These are phyloP conservation scores for Paramecium sexaurelia DNA, from an alignment of 73 alveolate species.

Conservation along the genomic window DNA sequence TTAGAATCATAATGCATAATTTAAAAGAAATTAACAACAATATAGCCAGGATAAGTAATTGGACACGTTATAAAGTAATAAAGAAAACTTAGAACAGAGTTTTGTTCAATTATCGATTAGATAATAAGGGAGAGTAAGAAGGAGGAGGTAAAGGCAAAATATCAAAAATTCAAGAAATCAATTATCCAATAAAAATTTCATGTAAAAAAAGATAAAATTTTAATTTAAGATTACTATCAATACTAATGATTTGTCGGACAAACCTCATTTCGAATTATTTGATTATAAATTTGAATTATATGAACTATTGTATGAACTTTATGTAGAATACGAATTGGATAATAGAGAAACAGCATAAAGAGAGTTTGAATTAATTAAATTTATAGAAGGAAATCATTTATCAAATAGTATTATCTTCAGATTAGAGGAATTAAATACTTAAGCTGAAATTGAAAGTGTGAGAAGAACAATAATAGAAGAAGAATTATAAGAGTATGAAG, in stretches of 20 bases:
- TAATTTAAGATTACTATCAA: not conserved
- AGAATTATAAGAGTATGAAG: not conserved
- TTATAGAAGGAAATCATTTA: not conserved
- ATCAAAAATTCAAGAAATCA: not conserved
- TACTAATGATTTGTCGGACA: not conserved
- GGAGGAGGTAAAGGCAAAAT: not conserved
- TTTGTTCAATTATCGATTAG: not conserved
- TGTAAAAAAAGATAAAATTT: not conserved
- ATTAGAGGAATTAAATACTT: not conserved
- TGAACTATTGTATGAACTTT: not conserved
- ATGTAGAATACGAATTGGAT: not conserved
- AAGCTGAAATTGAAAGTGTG: not conserved
- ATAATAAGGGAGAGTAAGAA: not conserved
- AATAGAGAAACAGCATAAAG: not conserved
- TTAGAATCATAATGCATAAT: not conserved
- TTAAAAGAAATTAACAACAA: not conserved
- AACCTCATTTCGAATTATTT: not conserved
- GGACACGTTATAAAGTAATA: not conserved
- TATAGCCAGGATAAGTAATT: not conserved
- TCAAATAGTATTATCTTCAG: not conserved
- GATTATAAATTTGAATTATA: not conserved
- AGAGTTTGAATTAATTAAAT: not conserved
- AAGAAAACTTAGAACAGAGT: not conserved
- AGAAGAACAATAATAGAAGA: not conserved
- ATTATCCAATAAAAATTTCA: not conserved